Base-by-base conservation (phyloP, 768 basidiomycete species). In the Leccinum subgranulosum region DNA sequence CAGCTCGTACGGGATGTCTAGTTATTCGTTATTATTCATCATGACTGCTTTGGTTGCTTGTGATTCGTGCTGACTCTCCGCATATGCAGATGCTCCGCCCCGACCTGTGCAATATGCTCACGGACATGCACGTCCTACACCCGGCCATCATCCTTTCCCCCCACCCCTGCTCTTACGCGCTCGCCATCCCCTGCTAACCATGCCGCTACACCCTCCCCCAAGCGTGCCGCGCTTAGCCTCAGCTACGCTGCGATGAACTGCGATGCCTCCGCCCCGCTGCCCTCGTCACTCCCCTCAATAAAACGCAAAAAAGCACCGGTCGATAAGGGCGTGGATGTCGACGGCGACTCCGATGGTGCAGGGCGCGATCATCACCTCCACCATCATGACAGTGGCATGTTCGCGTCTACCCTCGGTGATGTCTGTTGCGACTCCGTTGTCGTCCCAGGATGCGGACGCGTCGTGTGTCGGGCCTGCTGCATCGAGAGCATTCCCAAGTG, bases 71-170 rank as follows among this genome's bases (percentile, higher is more conserved):
- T 68, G 45, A 67, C 36, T 8, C 33, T 12, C 36, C 1, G 5
- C 29, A 41, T 29, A 9, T 34, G 19, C 36, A 77, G 76, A 49
- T 77, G 76, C 51, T 52, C 67, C 17, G 65, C 71, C 11, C 61
- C 69, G 45, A 74, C 67, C 17, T 77, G 76, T 52, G 61, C 66
- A 4, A 67, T 77, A 45, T 77, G 76, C 50, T 62, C 76, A 15
- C 67, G 76, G 12, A 77, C 69, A 27, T 77, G 76, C 49, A 73
- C 72, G 25, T 74, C 69, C 1, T 71, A 66, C 27, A 70, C 60
- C 29, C 63, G 63, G 15, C 70, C 68, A 2, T 58, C 66, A 12
- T 77, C 74, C 33, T 52, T 66, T 21, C 75, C 76, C 23, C 73
- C 75, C 2, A 76, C 75, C 1, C 76, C 75, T 3, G 70, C 69